These are phyloP conservation scores for Trametes cubensis DNA, from an alignment of 768 basidiomycete genomes.

Conservation along the genomic window DNA sequence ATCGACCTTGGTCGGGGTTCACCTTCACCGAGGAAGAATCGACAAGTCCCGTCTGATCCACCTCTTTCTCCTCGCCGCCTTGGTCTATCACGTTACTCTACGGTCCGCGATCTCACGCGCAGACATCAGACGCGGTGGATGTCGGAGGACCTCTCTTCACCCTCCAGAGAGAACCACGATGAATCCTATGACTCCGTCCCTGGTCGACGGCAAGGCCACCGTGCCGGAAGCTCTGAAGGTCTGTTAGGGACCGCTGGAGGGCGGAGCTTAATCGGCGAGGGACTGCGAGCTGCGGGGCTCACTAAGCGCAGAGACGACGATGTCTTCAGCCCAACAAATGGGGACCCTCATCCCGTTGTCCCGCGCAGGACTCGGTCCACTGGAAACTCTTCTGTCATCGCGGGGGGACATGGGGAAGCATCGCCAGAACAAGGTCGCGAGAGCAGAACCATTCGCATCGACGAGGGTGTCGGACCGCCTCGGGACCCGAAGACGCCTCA, in stretches of 20 bases:
- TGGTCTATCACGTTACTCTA: constrained; percentile 44
- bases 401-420: constrained; percentile 14
- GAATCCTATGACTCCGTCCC: constrained; percentile 27
- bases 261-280: constrained; percentile 66
- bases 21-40: constrained; percentile 28
- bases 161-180: constrained; percentile 27
- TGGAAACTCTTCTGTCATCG: constrained; percentile 26
- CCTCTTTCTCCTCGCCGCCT: constrained; percentile 33
- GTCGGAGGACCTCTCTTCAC: constrained; percentile 48
- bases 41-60: constrained; percentile 17
- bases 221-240: constrained; percentile 75
- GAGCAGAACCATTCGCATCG: constrained; percentile 14
- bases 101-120: constrained; percentile 51
- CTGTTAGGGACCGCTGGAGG: constrained; percentile 45
- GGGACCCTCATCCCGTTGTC: constrained; percentile 1
- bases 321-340: constrained; percentile 35
- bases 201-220: constrained; percentile 57
- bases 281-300: constrained; percentile 71
- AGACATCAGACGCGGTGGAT: constrained; percentile 57
- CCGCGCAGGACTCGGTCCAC: constrained; percentile 30
- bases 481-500: constrained; percentile 14
- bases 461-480: constrained; percentile 22
- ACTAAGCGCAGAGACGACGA: constrained; percentile 44
- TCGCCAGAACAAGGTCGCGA: constrained; percentile 18
- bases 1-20: constrained; percentile 20